These are phyloP conservation scores for Talaromyces liani DNA, from an alignment of 495 filamentous ascomycete species.

Conservation along the genomic window DNA sequence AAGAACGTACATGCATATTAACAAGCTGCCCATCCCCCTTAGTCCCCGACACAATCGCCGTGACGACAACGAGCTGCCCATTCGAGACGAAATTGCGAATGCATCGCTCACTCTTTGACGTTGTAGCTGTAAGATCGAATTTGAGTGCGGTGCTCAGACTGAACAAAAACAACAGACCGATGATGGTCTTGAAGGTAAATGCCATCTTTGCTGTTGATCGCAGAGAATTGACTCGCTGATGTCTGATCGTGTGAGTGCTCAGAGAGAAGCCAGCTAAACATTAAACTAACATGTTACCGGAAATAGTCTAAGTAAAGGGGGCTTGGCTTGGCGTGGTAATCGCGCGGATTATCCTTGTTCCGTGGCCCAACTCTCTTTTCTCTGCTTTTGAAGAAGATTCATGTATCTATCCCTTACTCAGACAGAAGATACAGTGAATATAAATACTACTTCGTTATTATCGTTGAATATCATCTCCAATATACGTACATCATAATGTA, in stretches of 20 bases:
- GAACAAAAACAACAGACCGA: constrained; percentile 35
- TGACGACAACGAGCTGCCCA: constrained; percentile 97
- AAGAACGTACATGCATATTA: constrained; percentile 81
- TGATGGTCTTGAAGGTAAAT: constrained; percentile 28
- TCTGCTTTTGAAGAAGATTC: background rate
- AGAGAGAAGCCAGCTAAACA: constrained; percentile 6
- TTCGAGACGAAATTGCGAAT: constrained; percentile 93
- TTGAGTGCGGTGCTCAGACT: constrained; percentile 60
- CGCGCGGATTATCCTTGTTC: background rate
- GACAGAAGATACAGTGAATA: background rate
- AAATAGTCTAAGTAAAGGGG: background rate
- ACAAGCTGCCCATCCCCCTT: constrained; percentile 90
- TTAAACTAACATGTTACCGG: constrained; percentile 1
- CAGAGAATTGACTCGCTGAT: background rate
- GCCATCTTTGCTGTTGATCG: constrained; percentile 11
- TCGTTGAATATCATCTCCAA: constrained; percentile 1
- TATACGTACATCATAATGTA: constrained; percentile 4
- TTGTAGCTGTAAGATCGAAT: constrained; percentile 79
- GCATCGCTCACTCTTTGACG: constrained; percentile 69
- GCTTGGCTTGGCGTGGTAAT: background rate
- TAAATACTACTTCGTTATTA: background rate
- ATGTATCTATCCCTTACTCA: background rate
- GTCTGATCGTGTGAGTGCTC: background rate
- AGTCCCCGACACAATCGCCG: constrained; percentile 72
- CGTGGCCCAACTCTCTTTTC: background rate